These are phyloP conservation scores for Solanum infundibuliforme DNA, from an alignment of 257 asterid species.

Conservation along the genomic window DNA sequence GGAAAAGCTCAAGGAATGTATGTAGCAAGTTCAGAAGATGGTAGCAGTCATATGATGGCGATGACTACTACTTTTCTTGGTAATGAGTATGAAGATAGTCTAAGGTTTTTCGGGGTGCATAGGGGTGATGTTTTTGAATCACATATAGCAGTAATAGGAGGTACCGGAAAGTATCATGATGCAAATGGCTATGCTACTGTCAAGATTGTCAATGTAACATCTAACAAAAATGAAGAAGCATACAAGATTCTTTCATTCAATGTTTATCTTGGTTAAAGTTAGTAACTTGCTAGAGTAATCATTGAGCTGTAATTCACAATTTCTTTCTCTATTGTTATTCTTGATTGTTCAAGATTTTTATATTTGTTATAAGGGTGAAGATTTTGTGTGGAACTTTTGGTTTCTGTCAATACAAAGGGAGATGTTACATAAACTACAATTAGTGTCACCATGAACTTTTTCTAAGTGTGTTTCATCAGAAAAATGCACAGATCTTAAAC, in stretches of 20 bases:
- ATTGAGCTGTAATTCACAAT: neutral
- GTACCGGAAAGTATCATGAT: conserved; percentile 51
- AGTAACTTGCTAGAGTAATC: neutral
- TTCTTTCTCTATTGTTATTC: neutral
- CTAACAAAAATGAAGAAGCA: neutral
- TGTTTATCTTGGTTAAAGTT: conserved; percentile 14
- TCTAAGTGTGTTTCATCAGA: neutral
- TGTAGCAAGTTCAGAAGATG: conserved; percentile 64
- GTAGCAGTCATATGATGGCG: conserved; percentile 66
- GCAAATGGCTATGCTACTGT: conserved; percentile 64
- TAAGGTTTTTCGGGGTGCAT: conserved; percentile 62
- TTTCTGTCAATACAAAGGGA: neutral
- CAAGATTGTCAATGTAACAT: conserved; percentile 9
- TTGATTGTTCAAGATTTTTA: neutral
- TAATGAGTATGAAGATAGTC: conserved; percentile 38
- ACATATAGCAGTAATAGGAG: conserved; percentile 67
- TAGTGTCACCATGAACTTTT: neutral
- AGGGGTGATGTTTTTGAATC: conserved; percentile 44
- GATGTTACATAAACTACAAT: neutral
- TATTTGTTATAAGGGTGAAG: neutral
- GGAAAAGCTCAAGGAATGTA: conserved; percentile 74
- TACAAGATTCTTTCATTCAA: conserved; percentile 11
- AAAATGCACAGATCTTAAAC: neutral
- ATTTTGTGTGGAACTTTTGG: neutral
- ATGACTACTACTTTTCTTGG: conserved; percentile 53